Conservation (phyloP, 2,329 filamentous ascomycete genomes). For the Harringtonia lauricola region DNA sequence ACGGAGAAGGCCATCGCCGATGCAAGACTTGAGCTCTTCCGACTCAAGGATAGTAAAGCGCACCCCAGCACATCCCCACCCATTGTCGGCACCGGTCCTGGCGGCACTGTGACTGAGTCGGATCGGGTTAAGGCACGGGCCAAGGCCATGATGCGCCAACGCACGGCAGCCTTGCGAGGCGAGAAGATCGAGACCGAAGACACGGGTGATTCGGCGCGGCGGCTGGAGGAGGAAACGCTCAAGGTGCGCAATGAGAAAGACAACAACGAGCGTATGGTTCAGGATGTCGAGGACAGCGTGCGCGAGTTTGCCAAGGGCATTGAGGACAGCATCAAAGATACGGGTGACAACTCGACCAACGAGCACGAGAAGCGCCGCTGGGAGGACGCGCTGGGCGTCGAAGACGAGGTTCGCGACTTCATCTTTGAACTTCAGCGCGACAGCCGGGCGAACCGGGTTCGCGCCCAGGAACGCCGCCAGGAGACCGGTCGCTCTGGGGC, state of each 20-base stretch:
- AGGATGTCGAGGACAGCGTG: slow-evolving; percentile 92
- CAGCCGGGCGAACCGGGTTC: slow-evolving; percentile 64
- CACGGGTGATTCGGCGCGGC: slow-evolving; percentile 67
- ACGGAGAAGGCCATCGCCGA: slow-evolving; percentile 91
- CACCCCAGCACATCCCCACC: slow-evolving; percentile 69
- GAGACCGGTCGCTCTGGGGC: slow-evolving; percentile 12
- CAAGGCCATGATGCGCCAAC: slow-evolving; percentile 97
- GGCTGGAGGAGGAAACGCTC: slow-evolving; percentile 79
- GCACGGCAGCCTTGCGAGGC: slow-evolving; percentile 83
- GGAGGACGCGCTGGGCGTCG: slow-evolving; percentile 92
- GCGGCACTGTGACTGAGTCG: slow-evolving; percentile 80
- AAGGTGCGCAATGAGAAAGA: slow-evolving; percentile 77
- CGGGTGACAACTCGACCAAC: slow-evolving; percentile 59
- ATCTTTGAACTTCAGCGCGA: slow-evolving; percentile 91
- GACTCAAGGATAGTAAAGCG: slow-evolving; percentile 84
- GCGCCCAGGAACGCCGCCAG: slow-evolving; percentile 43
- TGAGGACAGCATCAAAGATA: slow-evolving; percentile 80
- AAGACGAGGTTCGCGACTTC: slow-evolving; percentile 94
- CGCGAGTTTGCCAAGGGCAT: slow-evolving; percentile 76
- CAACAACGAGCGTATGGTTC: slow-evolving; percentile 92
- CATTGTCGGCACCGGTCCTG: slow-evolving; percentile 87
- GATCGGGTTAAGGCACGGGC: slow-evolving; percentile 91
- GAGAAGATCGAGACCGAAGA: slow-evolving; percentile 65
- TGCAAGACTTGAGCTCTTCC: slow-evolving; percentile 83
- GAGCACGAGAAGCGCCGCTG: slow-evolving; percentile 89